phyloP scores from a whole-genome alignment of 1,139 yeast species.

The Candida neerlandica region DNA sequence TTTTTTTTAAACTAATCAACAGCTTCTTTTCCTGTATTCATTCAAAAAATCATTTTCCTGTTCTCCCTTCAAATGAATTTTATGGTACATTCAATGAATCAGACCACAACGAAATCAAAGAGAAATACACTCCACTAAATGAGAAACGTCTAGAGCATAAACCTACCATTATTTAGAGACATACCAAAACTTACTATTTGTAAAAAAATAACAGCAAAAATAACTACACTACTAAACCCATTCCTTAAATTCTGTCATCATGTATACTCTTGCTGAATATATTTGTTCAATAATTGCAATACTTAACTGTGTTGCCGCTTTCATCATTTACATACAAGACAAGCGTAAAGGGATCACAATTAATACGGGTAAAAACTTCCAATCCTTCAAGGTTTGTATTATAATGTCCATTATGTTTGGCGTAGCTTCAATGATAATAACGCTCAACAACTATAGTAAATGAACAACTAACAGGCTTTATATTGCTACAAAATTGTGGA shows the following conservation, averaged over 20 bases:
- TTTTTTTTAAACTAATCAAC: neutral
- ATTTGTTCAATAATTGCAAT: constrained; percentile 25
- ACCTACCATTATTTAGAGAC: neutral
- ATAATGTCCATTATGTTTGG: constrained; percentile 27
- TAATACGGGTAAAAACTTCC: constrained; percentile 25
- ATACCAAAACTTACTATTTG: neutral
- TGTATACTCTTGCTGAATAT: constrained; percentile 21
- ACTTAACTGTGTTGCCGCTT: constrained; percentile 24
- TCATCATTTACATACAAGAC: constrained; percentile 24
- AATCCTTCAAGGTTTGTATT: constrained; percentile 26
- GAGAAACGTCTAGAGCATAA: neutral
- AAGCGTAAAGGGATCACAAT: constrained; percentile 20
- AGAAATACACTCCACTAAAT: constrained; percentile 1
- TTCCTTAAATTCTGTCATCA: neutral
- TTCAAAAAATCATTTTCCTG: neutral
- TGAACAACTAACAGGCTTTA: neutral
- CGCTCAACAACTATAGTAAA: constrained; percentile 8
- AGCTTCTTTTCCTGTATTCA: neutral
- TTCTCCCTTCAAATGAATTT: constrained; percentile 2
- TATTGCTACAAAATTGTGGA: no score
- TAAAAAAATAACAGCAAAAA: neutral
- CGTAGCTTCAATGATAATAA: constrained; percentile 20
- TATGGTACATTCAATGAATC: constrained; percentile 4
- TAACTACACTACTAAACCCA: neutral
- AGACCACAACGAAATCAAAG: neutral